Evolutionary conservation across 2,329 filamentous ascomycete species (phyloP), one percentile per base, ranked within the genome.

Genomic region (Gnomoniopsis smithogilvyi): DNA sequence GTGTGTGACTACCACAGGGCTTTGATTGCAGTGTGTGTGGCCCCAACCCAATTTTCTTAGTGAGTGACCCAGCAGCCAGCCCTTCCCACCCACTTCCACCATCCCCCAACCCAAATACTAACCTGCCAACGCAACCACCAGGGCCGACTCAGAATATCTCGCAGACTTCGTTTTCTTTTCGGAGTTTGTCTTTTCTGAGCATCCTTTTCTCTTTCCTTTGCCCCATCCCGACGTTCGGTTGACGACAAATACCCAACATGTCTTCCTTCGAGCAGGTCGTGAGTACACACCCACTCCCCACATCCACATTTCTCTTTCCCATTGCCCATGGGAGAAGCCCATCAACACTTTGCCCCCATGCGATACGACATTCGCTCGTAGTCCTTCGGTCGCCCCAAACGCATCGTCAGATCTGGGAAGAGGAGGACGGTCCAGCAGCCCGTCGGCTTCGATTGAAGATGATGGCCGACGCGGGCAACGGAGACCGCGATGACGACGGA

Each of bases 191-290:
- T 55, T 30, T 53, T 59, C 61, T 63, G 59, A 63, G 61, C 67
- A 68, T 64, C 67, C 50, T 64, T 66, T 64, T 65, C 57, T 64
- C 64, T 62, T 63, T 61, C 63, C 41, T 22, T 54, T 46, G 59
- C 60, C 58, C 58, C 59, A 61, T 64, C 62, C 53, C 51, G 63
- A 36, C 36, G 36, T 64, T 60, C 60, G 55, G 64, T 63, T 43
- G 63, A 64, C 63, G 63, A 63, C 63, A 65, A 67, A 62, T 41
- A 34, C 65, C 36, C 50, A 70, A 65, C 64, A 70, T 70, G 68
- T 70, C 68, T 64, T 67, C 68, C 58, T 70, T 88, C 79, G 86
- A 88, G 81, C 75, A 79, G 77, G 84, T 87, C 81, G 86, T 88
- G 80, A 87, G 85, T 88, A 72, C 64, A 58, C 57, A 63, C 61